A percentile compares a stretch with the other conserved stretches of the same genome.
These are phyloP conservation scores for Basidiobolus meristosporus DNA, from an alignment of 371 early-diverging fungal species.

Conservation along the genomic window DNA sequence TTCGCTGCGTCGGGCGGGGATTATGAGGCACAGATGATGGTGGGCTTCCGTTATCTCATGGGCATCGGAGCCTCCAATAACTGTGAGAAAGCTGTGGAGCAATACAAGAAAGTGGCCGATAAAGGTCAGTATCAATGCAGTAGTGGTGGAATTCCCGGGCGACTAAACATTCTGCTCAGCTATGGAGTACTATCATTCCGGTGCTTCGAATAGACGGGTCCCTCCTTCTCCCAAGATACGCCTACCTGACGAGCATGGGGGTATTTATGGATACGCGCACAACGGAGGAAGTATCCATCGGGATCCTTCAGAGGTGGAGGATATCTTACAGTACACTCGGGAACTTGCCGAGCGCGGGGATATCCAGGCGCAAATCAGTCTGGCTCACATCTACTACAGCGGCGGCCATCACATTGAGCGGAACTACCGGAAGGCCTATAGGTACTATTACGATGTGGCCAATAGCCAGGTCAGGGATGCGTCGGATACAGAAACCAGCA, in stretches of 20 bases:
- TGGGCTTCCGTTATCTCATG: conserved; percentile 62
- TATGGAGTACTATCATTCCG: conserved; percentile 37
- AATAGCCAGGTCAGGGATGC: too few species aligned
- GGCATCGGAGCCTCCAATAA: conserved; percentile 69
- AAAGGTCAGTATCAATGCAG: conserved; percentile 27
- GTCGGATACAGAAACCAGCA: conserved; percentile 2
- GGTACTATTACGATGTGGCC: conserved; percentile 25
- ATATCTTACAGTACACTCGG: conserved; percentile 58
- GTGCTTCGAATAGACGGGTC: conserved; percentile 69
- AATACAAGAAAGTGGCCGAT: conserved; percentile 66
- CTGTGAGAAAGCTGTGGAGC: conserved; percentile 53
- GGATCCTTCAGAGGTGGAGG: too few species aligned
- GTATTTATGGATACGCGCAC: conserved; percentile 42
- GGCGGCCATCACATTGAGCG: conserved; percentile 44
- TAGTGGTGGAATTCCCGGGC: too few species aligned
- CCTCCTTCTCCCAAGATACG: conserved; percentile 43
- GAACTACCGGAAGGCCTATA: conserved; percentile 38
- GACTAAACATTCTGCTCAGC: conserved; percentile 15
- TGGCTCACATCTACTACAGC: conserved; percentile 62
- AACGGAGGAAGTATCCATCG: too few species aligned
- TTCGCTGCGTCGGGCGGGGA: conserved; percentile 68
- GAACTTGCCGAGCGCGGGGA: conserved; percentile 53
- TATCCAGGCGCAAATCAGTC: conserved; percentile 29
- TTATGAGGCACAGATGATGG: conserved; percentile 57
- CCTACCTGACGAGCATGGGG: conserved; percentile 63